Evolutionary conservation across 257 asterid species (phyloP), one percentile per base, ranked within the genome.

Genomic region (Nicotiana undulata): DNA sequence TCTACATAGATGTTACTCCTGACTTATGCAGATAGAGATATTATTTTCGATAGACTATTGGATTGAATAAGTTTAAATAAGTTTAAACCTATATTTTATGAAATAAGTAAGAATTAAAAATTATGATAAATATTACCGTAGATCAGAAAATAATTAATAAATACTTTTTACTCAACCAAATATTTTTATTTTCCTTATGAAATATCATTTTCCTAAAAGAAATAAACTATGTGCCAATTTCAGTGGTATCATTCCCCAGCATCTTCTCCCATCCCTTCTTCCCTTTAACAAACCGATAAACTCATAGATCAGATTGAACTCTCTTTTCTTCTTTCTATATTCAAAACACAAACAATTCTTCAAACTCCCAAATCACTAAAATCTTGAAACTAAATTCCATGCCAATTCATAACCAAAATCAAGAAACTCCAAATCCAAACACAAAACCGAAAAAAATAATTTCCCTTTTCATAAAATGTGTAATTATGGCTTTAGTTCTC

Each of bases 391-490:
- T 0, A 66, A 34, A 40, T 9, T 15, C 77, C 32, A 68, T 68
- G 77, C 77, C 77, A 68, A 68, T 68, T 68, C 28, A 16, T 5
- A 67, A n/a, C n/a, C 76, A 66, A 66, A 66, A 66, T 66, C 76
- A 40, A 68, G 58, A 60, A 32, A 4, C 52, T 18, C 88, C 80
- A 16, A 76, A 55, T 49, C 53, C 79, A 52, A 82, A 66, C 84
- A 79, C 90, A 28, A 83, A 86, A 11, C 76, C 76, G 18, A 67
- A 67, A 67, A 67, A 52, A 13, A 16, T 89, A 63, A 80, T 93
- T 80, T 85, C 86, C 82, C 89, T 93, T 84, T 82, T 93, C 83
- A 88, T 95, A 22, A 91, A 90, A 88, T 92, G 94, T 84, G 77
- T 86, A 22, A 85, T 93, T 66, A 95, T 95, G 99, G 84, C 88